Percentiles rank a stretch among this genome's conserved stretches.
Evolutionary conservation across 805 yeast genomes (phyloP).

Genomic region (Candida oleophila): DNA sequence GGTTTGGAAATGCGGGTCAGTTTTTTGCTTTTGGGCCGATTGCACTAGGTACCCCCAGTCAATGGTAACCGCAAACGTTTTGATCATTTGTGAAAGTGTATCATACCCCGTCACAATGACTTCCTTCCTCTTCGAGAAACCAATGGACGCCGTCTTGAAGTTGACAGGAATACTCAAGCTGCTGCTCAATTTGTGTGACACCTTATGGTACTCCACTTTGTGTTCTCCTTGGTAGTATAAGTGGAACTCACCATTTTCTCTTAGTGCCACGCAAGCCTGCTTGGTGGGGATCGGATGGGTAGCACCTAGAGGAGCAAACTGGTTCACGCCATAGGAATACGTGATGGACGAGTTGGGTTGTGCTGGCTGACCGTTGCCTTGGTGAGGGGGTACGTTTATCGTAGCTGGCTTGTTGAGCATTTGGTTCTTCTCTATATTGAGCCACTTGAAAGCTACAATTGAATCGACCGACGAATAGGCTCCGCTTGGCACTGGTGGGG

Average conservation of each 20-base stretch:
- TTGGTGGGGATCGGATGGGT: constrained; percentile 67
- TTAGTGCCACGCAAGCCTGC: constrained; percentile 67
- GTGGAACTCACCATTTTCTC: constrained; percentile 59
- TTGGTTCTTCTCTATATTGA: constrained; percentile 67
- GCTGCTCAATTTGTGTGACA: constrained; percentile 20
- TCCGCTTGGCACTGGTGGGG: constrained; percentile 5
- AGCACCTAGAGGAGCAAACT: constrained; percentile 58
- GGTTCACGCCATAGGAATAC: constrained; percentile 58
- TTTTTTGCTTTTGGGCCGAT: constrained; percentile 46
- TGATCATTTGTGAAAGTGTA: constrained; percentile 31
- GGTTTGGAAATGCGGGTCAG: constrained; percentile 49
- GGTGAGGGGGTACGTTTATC: constrained; percentile 18
- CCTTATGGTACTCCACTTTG: constrained; percentile 54
- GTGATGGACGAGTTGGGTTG: constrained; percentile 20
- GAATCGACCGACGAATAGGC: constrained; percentile 8
- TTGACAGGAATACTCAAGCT: constrained; percentile 14
- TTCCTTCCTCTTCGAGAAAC: constrained; percentile 48
- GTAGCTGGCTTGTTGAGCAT: constrained; percentile 60
- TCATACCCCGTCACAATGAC: constrained; percentile 45
- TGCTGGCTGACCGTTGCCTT: constrained; percentile 3
- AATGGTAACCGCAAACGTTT: constrained; percentile 41
- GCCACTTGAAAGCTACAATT: constrained; percentile 63
- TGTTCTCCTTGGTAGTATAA: constrained; percentile 66
- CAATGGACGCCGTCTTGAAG: constrained; percentile 47
- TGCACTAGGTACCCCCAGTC: constrained; percentile 57